Percentiles rank a stretch among this genome's conserved stretches.
Evolutionary conservation across 2,329 filamentous ascomycete species (phyloP).

Genomic region (Cadophora sp.): DNA sequence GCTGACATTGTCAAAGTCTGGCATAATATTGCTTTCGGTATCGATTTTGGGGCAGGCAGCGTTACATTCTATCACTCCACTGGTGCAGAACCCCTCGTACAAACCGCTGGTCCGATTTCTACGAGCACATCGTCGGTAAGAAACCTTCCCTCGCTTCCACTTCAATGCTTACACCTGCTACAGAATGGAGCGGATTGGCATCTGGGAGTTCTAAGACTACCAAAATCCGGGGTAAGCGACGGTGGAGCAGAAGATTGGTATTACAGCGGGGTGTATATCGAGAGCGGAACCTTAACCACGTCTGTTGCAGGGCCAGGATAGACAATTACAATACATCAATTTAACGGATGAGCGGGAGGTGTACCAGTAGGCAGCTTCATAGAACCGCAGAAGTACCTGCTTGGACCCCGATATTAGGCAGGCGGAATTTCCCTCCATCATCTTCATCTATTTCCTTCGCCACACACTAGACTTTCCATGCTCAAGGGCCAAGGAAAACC

Average conservation of each 20-base stretch:
- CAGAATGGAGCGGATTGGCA: constrained; percentile 75
- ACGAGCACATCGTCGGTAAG: constrained; percentile 60
- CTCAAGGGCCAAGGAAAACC: not conserved
- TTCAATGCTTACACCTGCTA: not conserved
- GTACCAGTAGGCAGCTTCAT: not conserved
- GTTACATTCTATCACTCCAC: constrained; percentile 76
- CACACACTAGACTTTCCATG: not conserved
- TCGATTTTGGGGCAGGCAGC: constrained; percentile 68
- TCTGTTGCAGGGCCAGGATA: constrained; percentile 43
- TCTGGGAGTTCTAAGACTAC: constrained; percentile 71
- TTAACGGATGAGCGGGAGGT: constrained; percentile 13
- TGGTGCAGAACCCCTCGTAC: constrained; percentile 63
- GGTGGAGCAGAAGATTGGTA: constrained; percentile 66
- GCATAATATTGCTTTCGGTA: constrained; percentile 79
- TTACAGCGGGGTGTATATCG: constrained; percentile 74
- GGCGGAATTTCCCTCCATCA: constrained; percentile 6
- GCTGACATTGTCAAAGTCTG: constrained; percentile 53
- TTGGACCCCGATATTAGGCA: constrained; percentile 18
- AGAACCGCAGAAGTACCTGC: constrained; percentile 7
- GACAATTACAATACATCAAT: not conserved
- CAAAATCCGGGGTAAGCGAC: constrained; percentile 57
- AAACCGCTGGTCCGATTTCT: constrained; percentile 65
- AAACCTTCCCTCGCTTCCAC: not conserved
- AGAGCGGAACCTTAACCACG: constrained; percentile 57
- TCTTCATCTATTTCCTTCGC: constrained; percentile 7